Base-by-base conservation (phyloP, 2,329 filamentous ascomycete genomes). In the Ascocoryne sarcoides region DNA sequence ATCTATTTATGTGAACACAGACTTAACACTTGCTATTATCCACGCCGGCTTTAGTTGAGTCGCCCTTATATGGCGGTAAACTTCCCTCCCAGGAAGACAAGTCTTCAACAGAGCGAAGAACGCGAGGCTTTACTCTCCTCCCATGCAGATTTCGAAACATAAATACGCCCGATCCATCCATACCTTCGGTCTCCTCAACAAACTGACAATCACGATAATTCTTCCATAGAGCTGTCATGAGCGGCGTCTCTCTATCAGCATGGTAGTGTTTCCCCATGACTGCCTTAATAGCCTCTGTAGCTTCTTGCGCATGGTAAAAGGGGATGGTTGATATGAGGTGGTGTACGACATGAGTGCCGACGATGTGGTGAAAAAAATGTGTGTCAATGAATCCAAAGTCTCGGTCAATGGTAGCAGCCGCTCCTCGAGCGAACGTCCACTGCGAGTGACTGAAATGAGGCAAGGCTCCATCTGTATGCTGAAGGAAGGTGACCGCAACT, bases 401-500 rank as follows among this genome's bases (percentile, higher is more conserved):
- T 33, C 77, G 71, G 59, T 81, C 77, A 15, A 82, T 66, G 2
- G 77, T 81, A 23, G 73, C 69, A 10, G 75, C 61, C 2, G 76
- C 75, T 18, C 77, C 77, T 49, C 73, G 71, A 43, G 73, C 68
- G 50, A 73, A 81, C 14, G 70, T 75, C 76, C 76, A 81, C 39
- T 64, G 63, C 14, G 70, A 65, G 23, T 68, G 66, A n/a, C 72
- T 68, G 56, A 75, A 80, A 60, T 80, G 72, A 15, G 69, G 69
- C 28, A 77, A 63, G 20, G 58, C 56, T 10, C 45, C 52, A 20
- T 82, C 75, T 39, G 76, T 81, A 68, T 85, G 81, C 61, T 84
- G 81, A n/a, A 84, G 76, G 61, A 82, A 85, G 34, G 81, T 84
- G 56, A 84, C 84, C 46, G 77, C 77, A 14, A 84, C 78, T 76